Conservation (phyloP, 345 rosid species). For the Eucalyptus erythrocorys region DNA sequence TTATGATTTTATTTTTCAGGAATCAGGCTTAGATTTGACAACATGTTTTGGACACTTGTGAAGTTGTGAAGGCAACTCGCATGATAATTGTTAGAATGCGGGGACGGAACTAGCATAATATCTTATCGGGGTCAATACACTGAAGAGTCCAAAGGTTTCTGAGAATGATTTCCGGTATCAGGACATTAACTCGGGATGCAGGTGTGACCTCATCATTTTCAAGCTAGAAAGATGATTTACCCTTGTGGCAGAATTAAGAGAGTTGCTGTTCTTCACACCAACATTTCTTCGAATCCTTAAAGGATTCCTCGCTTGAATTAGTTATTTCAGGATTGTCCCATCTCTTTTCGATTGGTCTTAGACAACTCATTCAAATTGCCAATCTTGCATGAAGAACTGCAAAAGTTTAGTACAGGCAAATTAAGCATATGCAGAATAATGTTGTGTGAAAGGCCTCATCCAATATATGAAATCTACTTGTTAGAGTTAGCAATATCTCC, state of each 20-base stretch:
- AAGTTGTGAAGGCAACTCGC: fast-evolving
- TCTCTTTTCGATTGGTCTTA: background rate
- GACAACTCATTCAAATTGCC: background rate
- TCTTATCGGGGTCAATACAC: background rate
- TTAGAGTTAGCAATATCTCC: background rate
- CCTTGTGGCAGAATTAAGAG: slow-evolving; percentile 2
- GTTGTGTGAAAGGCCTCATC: background rate
- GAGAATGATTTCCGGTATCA: background rate
- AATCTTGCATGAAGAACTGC: background rate
- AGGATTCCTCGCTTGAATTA: slow-evolving; percentile 16
- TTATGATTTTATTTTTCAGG: background rate
- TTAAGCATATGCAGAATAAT: background rate
- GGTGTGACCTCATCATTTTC: slow-evolving; percentile 22
- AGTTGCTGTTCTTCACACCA: slow-evolving; percentile 2
- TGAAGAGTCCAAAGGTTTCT: background rate
- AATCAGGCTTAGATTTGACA: background rate
- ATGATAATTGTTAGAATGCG: fast-evolving
- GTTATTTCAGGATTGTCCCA: fast-evolving
- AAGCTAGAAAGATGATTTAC: background rate
- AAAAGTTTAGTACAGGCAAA: background rate
- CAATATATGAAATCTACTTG: background rate
- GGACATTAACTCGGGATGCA: background rate
- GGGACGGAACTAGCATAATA: background rate
- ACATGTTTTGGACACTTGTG: background rate
- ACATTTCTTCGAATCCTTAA: background rate